Evolutionary conservation across 2,329 filamentous ascomycete genomes (phyloP), one percentile per base, ranked within the genome.

Genomic region (Thermomyces lanuginosus): DNA sequence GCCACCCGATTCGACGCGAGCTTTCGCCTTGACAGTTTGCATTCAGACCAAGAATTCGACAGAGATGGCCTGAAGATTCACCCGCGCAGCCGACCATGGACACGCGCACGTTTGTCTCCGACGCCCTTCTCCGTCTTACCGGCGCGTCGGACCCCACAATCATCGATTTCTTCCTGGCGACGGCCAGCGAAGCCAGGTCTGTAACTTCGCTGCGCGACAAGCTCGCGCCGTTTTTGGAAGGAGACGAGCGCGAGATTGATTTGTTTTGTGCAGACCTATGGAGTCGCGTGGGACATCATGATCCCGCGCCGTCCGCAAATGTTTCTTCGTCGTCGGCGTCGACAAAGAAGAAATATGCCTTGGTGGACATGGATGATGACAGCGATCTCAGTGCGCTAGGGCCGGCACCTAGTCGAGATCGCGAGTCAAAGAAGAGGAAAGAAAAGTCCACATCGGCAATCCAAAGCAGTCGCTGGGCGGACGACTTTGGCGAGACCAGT

Each of bases 121-220:
- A 66, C 41, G 56, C 60, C 29, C 52, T 66, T 29, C 53, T 64
- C 37, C 59, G 57, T 31, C 53, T 69, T 26, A 61, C 64, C 19
- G 65, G 64, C 35, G 65, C 60, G 24, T 66, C 64, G 20, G 66
- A 69, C 33, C 51, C 60, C 18, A 67, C 66, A 27, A 54, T 66
- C 26, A 49, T 69, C 34, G 66, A 70, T 46, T 70, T 69, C 37
- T 56, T 70, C 13, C 56, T 66, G 29, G 61, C 63, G 22, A 66
- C 64, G 9, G 64, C 66, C 6, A 51, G 49, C 37, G 55, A 57
- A 12, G 56, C 60, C 22, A 65, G 63, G 38, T 64, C 61, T 2
- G 43, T 56, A 5, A 44, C 45, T 4, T 48, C 56, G 14, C 48
- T 70, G 19, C 49, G 58, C 35, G 62, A 64, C 35, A 66, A 66